Evolutionary conservation across 805 yeast genomes (phyloP).

Genomic region (Candida orba): DNA sequence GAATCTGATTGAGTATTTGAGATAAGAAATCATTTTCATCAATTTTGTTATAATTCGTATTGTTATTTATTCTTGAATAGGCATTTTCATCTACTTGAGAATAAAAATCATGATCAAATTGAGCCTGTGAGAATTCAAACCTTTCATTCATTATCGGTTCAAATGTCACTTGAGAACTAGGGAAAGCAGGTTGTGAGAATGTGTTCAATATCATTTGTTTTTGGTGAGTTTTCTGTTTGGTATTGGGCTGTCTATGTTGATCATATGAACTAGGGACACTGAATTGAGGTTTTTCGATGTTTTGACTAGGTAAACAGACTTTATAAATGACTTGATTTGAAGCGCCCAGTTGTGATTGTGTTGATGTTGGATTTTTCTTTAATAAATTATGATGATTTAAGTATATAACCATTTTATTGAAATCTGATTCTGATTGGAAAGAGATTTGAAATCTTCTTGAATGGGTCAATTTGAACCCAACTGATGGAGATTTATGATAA

Average conservation of each 20-base stretch:
- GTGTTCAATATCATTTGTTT: not conserved
- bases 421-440: constrained; percentile 2
- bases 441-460: constrained; percentile 12
- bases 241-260: not conserved
- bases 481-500: constrained; percentile 18
- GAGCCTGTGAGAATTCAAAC: no score
- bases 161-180: not conserved
- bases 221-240: constrained; percentile 2
- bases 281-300: no score
- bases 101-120: no score
- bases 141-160: not conserved
- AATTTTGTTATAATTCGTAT: no score
- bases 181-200: constrained; percentile 2
- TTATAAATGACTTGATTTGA: no score
- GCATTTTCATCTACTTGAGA: no score
- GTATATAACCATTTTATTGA: not conserved
- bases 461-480: constrained; percentile 15
- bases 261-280: no score
- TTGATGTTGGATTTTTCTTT: not conserved
- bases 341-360: no score
- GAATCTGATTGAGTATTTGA: no score
- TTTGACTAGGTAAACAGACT: no score
- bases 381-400: not conserved
- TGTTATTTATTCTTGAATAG: no score
- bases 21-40: no score